Base-by-base conservation (phyloP, 2,329 filamentous ascomycete genomes). In the Mycosphaerelloides madeirae region DNA sequence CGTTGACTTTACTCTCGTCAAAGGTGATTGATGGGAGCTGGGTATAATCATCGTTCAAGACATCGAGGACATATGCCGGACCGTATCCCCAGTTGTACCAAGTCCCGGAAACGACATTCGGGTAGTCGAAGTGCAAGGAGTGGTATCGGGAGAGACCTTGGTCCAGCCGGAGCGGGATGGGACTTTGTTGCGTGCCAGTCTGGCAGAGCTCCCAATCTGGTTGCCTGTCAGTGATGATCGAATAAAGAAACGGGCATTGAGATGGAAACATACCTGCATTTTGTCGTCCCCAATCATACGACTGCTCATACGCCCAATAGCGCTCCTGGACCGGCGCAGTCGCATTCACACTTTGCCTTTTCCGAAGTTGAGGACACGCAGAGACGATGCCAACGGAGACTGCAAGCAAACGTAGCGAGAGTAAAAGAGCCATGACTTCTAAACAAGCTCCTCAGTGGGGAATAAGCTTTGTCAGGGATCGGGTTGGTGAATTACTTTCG, bases 41-140 rank as follows among this genome's bases (percentile, higher is more conserved):
- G 4, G 65, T 68, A 22, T 65, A 54, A 18, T 52, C 63, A 25
- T 64, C 62, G 11, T 38, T 39, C 14, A 62, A 45, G 45, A 68
- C 62, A 11, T 61, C 49, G 31, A 72, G 50, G 4, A 65, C 69
- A 48, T 72, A 74, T 1, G 70, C 68, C 0, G 71, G 68, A 3
- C 73, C 73, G 44, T 74, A 75, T 11, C 69, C 68, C 71, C 72
- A 75, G 52, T 76, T 76, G 61, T 65, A 67, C 44, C 73, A 67
- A 43, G 66, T 64, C 1, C 73, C 73, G 3, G 54, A 39, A 3
- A 65, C 55, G 11, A 59, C 52, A 40, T 53, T 48, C 3, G 60
- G 53, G 57, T 73, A 74, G 51, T 68, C 62, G 60, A 76, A 75
- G 13, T 36, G 54, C 3, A 70, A 65, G 2, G 58, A 58, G 53